Base-by-base conservation (phyloP, 2,329 filamentous ascomycete species). In the Trichoderma guizhouense region DNA sequence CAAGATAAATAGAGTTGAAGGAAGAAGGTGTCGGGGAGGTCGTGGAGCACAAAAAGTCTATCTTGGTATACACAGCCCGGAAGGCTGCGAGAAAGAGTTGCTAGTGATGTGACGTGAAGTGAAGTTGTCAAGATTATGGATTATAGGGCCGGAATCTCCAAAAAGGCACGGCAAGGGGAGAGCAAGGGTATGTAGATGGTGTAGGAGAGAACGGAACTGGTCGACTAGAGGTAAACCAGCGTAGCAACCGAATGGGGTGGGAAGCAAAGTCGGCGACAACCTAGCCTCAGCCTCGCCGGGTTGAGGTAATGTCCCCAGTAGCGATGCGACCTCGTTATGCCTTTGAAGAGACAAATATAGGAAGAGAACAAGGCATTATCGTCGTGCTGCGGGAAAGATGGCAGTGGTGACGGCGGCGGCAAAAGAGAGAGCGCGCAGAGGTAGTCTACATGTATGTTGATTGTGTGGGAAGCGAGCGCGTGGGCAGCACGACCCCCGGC, bases 11-110 rank as follows among this genome's bases (percentile, higher is more conserved):
- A 47, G 32, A 63, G 79, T 83, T 80, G 81, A 82, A 82, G 81
- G 80, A 78, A 73, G 72, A 61, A 73, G 72, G 77, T 76, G 74
- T 76, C 57, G 73, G 72, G 73, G 73, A 69, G 75, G 75, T 71
- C 71, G 74, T 62, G 71, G 74, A 75, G 72, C 75, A 77, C 77
- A 74, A 76, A 60, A 36, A 75, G 77, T 79, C 82, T 83, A 83
- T 79, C 83, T 84, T 81, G 82, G 80, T 82, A 79, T 78, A 81
- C 83, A 85, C 84, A 85, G 83, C 84, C 84, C 74, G 73, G 74
- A 73, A 76, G 75, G 81, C 80, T 81, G 79, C 79, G 80, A 79
- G 80, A 72, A 75, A 71, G 69, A 73, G 69, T 71, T 73, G 74
- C 72, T 76, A 74, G 74, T 72, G 76, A 36, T 18, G 68, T 51